Conservation (phyloP, 2,329 filamentous ascomycete genomes). For the Hypoxylon rubiginosum region DNA sequence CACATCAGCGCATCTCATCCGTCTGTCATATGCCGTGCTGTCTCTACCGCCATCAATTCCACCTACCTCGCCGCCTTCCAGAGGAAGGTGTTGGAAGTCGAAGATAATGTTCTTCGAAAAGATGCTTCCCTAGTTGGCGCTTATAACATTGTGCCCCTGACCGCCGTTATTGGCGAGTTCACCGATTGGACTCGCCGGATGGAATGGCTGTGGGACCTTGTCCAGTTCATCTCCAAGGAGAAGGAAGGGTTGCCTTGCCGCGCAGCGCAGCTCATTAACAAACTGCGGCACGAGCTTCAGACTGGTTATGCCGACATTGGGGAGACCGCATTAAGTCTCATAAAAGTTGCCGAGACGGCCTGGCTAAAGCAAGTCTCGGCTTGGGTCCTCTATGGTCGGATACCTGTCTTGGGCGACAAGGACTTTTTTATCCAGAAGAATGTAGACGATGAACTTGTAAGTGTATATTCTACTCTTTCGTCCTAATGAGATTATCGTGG, state of each 20-base stretch:
- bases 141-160: slow-evolving; percentile 93
- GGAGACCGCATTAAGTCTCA: slow-evolving; percentile 77
- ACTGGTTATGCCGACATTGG: slow-evolving; percentile 93
- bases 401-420: slow-evolving; percentile 81
- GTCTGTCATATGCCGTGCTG: slow-evolving; percentile 88
- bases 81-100: slow-evolving; percentile 85
- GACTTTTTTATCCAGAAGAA: slow-evolving; percentile 85
- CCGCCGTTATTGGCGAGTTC: slow-evolving; percentile 85
- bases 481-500: slow-evolving; percentile 3
- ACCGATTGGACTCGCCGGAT: slow-evolving; percentile 86
- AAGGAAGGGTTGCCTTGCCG: slow-evolving; percentile 63
- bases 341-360: slow-evolving; percentile 84
- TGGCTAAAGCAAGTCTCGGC: slow-evolving; percentile 93
- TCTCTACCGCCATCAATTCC: slow-evolving; percentile 81
- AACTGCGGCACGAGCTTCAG: slow-evolving; percentile 79
- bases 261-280: slow-evolving; percentile 82
- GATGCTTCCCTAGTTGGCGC: slow-evolving; percentile 88
- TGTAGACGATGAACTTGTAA: slow-evolving; percentile 59
- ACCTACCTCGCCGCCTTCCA: slow-evolving; percentile 86
- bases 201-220: slow-evolving; percentile 86
- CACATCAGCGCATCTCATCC: slow-evolving; percentile 77
- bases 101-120: slow-evolving; percentile 79
- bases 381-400: slow-evolving; percentile 89
- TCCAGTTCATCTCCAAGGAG: slow-evolving; percentile 73
- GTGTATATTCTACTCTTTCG: neutral